phyloP scores from a whole-genome alignment of 2,329 filamentous ascomycete species.

The Colletotrichum sp. region DNA sequence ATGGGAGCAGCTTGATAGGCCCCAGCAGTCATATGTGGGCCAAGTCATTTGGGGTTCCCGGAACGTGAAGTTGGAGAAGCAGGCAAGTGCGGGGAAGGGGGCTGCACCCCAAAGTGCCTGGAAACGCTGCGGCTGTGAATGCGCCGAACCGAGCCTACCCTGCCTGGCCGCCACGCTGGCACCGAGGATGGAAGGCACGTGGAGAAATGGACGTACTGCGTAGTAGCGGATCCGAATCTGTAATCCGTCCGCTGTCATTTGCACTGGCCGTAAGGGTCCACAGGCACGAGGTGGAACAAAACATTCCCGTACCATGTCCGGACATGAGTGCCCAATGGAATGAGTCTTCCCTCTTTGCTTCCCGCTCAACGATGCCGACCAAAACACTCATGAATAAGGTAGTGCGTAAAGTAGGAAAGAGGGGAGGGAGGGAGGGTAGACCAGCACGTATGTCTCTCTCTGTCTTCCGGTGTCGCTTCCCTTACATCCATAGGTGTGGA shows the following conservation, averaged over 20 bases:
- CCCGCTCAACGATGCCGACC: not conserved
- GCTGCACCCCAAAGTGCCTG: not conserved
- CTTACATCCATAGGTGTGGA: not conserved
- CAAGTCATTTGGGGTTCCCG: not conserved
- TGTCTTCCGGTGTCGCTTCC: not conserved
- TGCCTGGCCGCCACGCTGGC: not conserved
- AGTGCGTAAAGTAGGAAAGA: no score
- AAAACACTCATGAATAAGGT: not conserved
- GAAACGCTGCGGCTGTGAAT: not conserved
- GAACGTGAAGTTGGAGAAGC: conserved; percentile 8
- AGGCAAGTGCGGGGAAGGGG: conserved; percentile 10
- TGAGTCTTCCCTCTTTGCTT: not conserved
- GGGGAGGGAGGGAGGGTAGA: no score
- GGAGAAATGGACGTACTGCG: not conserved
- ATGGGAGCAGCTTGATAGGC: not conserved
- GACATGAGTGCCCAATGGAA: not conserved
- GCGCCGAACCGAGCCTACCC: not conserved
- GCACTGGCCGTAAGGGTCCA: not conserved
- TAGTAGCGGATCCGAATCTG: not conserved
- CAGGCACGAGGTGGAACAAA: not conserved
- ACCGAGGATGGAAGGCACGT: not conserved
- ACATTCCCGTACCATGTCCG: not conserved
- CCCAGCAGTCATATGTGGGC: not conserved
- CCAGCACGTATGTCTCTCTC: not conserved
- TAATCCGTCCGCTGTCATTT: not conserved